Base-by-base conservation (phyloP, 140 eudicot genomes). In the Bidens hawaiensis region DNA sequence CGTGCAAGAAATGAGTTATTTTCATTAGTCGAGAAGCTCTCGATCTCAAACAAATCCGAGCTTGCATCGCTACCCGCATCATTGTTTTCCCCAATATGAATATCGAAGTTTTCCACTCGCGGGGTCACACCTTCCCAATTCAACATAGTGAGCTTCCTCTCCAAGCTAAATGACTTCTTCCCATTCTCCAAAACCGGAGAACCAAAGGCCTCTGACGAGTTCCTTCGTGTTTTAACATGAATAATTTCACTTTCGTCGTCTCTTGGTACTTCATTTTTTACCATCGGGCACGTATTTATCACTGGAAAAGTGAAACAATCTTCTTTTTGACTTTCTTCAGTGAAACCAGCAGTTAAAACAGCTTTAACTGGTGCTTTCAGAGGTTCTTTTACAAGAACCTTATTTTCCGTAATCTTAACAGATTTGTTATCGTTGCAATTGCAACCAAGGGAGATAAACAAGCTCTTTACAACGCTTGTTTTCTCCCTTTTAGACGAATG, bases 31-130 rank as follows among this genome's bases (percentile, higher is more conserved):
- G 97, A 81, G 24, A 87, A 79, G 81, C 95, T 87, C 56, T 91
- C 98, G 15, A 91, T 84, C 64, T 91, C 98, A 33, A 91, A 91
- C 58, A 91, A 73, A 60, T 91, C 98, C 4, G 98, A 91, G 60
- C 98, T 91, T 4, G 95, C 81, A 22, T 91, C 98, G 28, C 98
- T 91, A 25, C 56, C 86, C 1, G 77, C 60, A 60, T 90, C 97
- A 18, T 75, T 65, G 55, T 73, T 43, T 45, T 33, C 56, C 1
- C 52, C 78, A 21, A 56, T 68, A 14, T 6, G 14, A 26, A 64
- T 57, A 19, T 70, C 75, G 28, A 68, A 67, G 68, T 77, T 76
- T 36, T 68, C 78, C 11, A 26, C 67, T 68, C 50, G 65, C 1
- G 87, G 93, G 53, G 72, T 63, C 41, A 83, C 85, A 41, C 83